These are phyloP conservation scores for Byssoonygena ceratinophila DNA, from an alignment of 2,329 filamentous ascomycete genomes.

Conservation along the genomic window DNA sequence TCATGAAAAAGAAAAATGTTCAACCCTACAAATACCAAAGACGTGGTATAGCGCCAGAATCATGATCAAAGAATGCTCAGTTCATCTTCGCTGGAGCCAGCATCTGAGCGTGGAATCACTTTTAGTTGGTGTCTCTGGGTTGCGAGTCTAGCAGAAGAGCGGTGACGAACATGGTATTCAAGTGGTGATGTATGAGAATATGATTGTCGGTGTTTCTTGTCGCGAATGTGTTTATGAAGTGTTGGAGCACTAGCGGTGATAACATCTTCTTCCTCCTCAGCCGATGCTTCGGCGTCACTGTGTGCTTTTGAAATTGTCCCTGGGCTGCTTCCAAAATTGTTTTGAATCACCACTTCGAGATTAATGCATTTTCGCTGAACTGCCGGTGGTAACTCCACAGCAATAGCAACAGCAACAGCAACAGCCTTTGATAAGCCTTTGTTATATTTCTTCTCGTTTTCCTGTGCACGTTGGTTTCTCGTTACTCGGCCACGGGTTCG, in stretches of 20 bases:
- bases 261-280: neutral
- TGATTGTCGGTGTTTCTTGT: conserved; percentile 2
- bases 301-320: neutral
- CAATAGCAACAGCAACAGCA: conserved; percentile 6
- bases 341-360: conserved; percentile 8
- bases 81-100: conserved; percentile 14
- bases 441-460: neutral
- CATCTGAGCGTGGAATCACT: conserved; percentile 4
- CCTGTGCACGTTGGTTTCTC: neutral
- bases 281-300: neutral
- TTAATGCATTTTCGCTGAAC: neutral
- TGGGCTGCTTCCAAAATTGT: neutral
- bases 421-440: neutral
- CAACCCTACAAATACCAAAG: neutral
- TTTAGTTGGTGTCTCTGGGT: neutral
- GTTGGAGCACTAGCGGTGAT: conserved; percentile 7
- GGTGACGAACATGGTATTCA: neutral
- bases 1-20: neutral
- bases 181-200: neutral
- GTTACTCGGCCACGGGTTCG: neutral
- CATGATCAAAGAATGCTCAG: conserved; percentile 12
- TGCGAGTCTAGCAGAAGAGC: neutral
- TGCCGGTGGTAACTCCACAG: conserved; percentile 6
- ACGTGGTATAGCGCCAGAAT: neutral
- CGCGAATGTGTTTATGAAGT: neutral